Base-by-base conservation (phyloP, 2,329 filamentous ascomycete genomes). In the Xylaria arbuscula region DNA sequence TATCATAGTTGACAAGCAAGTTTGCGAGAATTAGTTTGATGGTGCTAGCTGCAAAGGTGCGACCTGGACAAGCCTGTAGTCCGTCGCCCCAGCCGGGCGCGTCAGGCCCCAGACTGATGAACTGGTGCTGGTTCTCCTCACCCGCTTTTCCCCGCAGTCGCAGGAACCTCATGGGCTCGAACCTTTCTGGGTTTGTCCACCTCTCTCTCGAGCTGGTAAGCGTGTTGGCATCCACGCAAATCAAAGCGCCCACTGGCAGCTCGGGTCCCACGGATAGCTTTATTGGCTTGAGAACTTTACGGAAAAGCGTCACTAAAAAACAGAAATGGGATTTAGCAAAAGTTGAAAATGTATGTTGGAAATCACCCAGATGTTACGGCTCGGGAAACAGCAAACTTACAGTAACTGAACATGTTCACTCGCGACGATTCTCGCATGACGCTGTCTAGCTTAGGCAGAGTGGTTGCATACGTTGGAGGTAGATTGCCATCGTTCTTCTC, bases 51-150 rank as follows among this genome's bases (percentile, higher is more conserved):
- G 75, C 75, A 64, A 75, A 76, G 7, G 70, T 42, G 3, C 75
- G 42, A 13, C 64, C 64, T 0, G 64, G 64, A 24, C 76, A 77
- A 2, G 71, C 76, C 54, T 77, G 76, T 2, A 70, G 50, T 10
- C 75, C 76, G 42, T 73, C 73, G 1, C 76, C 76, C 74, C 73
- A 77, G 17, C 61, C 64, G 0, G 72, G 72, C 9, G 45, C 51
- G 11, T 76, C 72, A 0, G 70, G 48, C 0, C 70, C 74, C 2
- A 70, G 66, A 51, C 47, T 74, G 2, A 68, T 65, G 62, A 71
- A 76, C 45, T 75, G 68, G 42, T 71, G 67, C 7, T 64, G 63
- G 5, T 68, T 62, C 61, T 76, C 71, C 11, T 69, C 53, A 0
- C 73, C 73, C 2, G 71, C 67, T 42, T 62, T 50, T 34, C 72